Evolutionary conservation across 371 early-diverging fungal genomes (phyloP), one percentile per base, ranked within the genome.

Genomic region (Mycotypha africana): DNA sequence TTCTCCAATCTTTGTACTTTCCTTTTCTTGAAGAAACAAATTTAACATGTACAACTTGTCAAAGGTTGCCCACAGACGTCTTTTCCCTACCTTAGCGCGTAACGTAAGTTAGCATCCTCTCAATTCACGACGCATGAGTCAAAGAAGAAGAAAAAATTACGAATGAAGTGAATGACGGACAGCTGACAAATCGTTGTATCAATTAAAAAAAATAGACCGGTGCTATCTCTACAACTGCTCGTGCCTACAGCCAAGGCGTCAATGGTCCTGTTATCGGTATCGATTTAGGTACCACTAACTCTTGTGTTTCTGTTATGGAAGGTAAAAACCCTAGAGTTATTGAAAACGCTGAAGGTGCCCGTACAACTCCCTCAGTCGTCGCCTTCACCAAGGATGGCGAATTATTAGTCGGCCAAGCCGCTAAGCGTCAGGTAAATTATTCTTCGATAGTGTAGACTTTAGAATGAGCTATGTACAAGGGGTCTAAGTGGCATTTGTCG

Each of bases 281-380:
- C 54, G 99, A 98, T 76, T 76, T 98, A 58, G 99, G 98, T 50
- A 97, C 99, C 22, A 98, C 99, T 61, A 94, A 97, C 82, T 94
- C 97, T 15, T 97, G 97, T 65, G 93, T 94, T 8, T 86, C 96
- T 37, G 84, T 94, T 21, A 89, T 96, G 87, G 92, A 94, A 71
- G 92, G 95, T 61, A 92, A 91, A 65, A 84, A 76, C 48, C 91
- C 97, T 39, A 74, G 86, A 45, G 95, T 99, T 45, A 90, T 99
- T 62, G 91, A 89, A 70, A 96, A 97, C 73, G 68, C 87, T 22
- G 88, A 91, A 62, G 97, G 97, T 50, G 82, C 83, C 15, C 85
- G 93, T 51, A 98, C 95, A 11, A 97, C 97, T 4, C 98, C 98
- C 4, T 96, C 97, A 14, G 79, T 93, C 25, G 94, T 99, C 20